Percentiles rank a stretch among this genome's conserved stretches.
phyloP scores from a whole-genome alignment of 1,284 basidiomycete genomes.

The Ganoderma meredithae region DNA sequence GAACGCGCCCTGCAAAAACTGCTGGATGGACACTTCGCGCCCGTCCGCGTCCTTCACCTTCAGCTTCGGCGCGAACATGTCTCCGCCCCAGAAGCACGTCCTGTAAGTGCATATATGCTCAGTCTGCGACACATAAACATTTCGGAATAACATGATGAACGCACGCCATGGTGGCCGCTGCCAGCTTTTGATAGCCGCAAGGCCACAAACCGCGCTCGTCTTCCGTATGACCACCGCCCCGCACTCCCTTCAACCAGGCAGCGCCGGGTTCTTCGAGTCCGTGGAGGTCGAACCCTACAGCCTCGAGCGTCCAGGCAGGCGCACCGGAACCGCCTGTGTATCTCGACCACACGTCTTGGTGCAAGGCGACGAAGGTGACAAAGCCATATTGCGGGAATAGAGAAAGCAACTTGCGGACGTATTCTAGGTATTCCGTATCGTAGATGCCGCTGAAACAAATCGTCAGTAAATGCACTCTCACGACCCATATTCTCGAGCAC shows the following conservation, averaged over 20 bases:
- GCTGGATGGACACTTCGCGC: conserved; percentile 71
- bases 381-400: conserved; percentile 86
- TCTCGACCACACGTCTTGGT: conserved; percentile 96
- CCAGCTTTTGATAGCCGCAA: conserved; percentile 90
- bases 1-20: conserved; percentile 86
- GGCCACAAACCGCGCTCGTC: conserved; percentile 88
- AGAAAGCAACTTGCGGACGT: conserved; percentile 77
- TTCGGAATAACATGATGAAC: conserved; percentile 38
- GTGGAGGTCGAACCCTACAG: conserved; percentile 81
- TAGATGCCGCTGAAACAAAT: conserved; percentile 70
- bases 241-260: conserved; percentile 85
- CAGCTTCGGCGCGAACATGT: conserved; percentile 83
- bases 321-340: conserved; percentile 94
- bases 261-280: conserved; percentile 82
- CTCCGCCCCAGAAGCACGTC: conserved; percentile 92
- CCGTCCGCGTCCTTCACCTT: conserved; percentile 58
- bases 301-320: conserved; percentile 90
- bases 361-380: conserved; percentile 82
- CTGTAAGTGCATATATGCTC: conserved; percentile 35
- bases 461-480: not conserved
- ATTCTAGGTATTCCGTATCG: conserved; percentile 85
- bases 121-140: not conserved
- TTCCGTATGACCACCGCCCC: conserved; percentile 74
- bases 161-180: conserved; percentile 88
- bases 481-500: not conserved